Base-by-base conservation (phyloP, 805 yeast species). In the Wickerhamiella domercqiae region DNA sequence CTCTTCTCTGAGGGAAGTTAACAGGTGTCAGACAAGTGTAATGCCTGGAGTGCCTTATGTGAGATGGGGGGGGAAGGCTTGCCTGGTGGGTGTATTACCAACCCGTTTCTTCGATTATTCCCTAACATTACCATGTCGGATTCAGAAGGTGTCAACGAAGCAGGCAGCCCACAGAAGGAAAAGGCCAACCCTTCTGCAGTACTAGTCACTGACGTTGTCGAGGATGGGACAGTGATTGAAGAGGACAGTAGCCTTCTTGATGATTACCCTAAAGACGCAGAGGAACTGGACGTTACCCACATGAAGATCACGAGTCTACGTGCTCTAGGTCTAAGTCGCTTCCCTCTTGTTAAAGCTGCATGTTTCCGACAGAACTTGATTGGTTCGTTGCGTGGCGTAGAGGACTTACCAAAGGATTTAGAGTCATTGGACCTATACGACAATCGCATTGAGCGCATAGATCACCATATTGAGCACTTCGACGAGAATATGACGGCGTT, bases 381-480 rank as follows among this genome's bases (percentile, higher is more conserved):
- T 29, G 75, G 78, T 21, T 69, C 78, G n/a, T 66, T 86, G 28
- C 68, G 73, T 32, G 84, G 74, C 7, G 61, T 87, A 15, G 84
- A 84, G 40, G 61, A 60, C 9, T 51, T 78, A 7, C 71, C 72
- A 14, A 63, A 66, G 2, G 63, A 65, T 0, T 49, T 90, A 47
- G 79, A 71, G 46, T 90, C 83, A 42, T 60, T 90, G 41, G 98
- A 90, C 56, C 64, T 86, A 22, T 90, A 90, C 54, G 98, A 90
- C 58, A 90, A 90, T 58, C 64, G 94, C 48, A 78, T 90, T 49
- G 74, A 76, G 46, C 95, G 84, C 53, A 82, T 90, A 36, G 57
- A 52, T 38, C 73, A 75, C 33, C 76, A 73, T 49, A 53, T 83
- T 15, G 72, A 68, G 43, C 71, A 72, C 34, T 68, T 83, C 46